Evolutionary conservation across 495 filamentous ascomycete species (phyloP).

Genomic region (Parmelia sp.): DNA sequence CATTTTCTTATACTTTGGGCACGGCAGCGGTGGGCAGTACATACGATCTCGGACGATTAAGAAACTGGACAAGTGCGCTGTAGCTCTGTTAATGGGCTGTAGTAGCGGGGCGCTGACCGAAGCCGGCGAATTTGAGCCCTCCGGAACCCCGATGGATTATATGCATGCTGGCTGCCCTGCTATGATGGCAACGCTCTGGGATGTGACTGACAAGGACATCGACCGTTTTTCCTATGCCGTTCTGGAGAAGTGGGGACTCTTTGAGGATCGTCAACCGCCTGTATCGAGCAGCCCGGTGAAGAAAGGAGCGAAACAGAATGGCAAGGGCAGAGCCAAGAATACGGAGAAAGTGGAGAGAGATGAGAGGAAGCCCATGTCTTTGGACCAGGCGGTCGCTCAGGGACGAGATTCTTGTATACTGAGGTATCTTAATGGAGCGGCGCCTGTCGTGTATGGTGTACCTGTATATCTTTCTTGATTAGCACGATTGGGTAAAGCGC

Average conservation of each 20-base stretch:
- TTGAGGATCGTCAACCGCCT: constrained; percentile 30
- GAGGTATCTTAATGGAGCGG: constrained; percentile 85
- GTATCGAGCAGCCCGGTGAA: constrained; percentile 21
- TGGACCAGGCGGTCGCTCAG: constrained; percentile 74
- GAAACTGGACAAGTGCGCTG: constrained; percentile 66
- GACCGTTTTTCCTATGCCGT: constrained; percentile 75
- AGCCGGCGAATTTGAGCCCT: constrained; percentile 79
- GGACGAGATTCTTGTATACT: constrained; percentile 72
- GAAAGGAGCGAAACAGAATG: constrained; percentile 27
- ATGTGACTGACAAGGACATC: constrained; percentile 94
- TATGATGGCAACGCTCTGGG: constrained; percentile 87
- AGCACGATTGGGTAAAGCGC: neutral
- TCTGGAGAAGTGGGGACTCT: constrained; percentile 80
- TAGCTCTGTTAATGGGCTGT: constrained; percentile 89
- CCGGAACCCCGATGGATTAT: constrained; percentile 85
- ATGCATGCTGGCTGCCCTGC: constrained; percentile 78
- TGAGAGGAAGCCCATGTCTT: constrained; percentile 25
- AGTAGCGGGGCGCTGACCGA: constrained; percentile 70
- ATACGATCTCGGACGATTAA: constrained; percentile 74
- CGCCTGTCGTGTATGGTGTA: constrained; percentile 89
- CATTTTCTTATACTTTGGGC: constrained; percentile 87
- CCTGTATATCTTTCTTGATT: constrained; percentile 68
- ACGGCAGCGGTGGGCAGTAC: constrained; percentile 92
- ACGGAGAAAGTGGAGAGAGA: constrained; percentile 12
- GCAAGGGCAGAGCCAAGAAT: constrained; percentile 26